Conservation (phyloP, 176 grass and related monocot species). For the Ensete glaucum region DNA sequence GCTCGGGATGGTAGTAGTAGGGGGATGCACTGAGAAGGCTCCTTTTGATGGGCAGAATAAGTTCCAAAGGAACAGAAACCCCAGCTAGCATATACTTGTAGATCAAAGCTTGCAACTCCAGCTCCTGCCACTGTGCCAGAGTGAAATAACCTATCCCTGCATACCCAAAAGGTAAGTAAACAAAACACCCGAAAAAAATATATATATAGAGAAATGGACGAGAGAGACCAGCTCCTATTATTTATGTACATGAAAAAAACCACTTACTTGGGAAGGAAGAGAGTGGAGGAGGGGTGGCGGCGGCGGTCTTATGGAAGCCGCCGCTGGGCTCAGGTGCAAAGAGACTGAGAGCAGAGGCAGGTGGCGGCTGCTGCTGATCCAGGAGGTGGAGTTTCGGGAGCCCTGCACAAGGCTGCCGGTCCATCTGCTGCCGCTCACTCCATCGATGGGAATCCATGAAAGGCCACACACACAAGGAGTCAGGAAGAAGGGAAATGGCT, state of each 20-base stretch:
- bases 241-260: not conserved
- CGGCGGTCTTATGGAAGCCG: not conserved
- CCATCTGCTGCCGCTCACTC: slow-evolving; percentile 5
- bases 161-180: not conserved
- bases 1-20: not conserved
- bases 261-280: slow-evolving; percentile 1
- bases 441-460: slow-evolving; percentile 12
- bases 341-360: not conserved
- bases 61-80: slow-evolving; percentile 14
- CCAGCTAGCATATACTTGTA: slow-evolving; percentile 24
- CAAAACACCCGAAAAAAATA: not conserved
- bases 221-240: not conserved
- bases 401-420: not conserved
- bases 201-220: not conserved
- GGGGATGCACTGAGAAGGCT: slow-evolving; percentile 11
- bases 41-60: slow-evolving; percentile 19
- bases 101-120: slow-evolving; percentile 24
- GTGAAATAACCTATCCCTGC: slow-evolving; percentile 9
- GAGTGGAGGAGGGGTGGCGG: not conserved
- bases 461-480: not conserved
- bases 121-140: slow-evolving; percentile 17
- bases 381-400: not conserved
- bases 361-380: slow-evolving; percentile 3
- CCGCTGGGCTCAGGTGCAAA: not conserved
- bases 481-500: not conserved